These are phyloP conservation scores for Taphrina pruni DNA, from an alignment of 1,139 yeast genomes.

Conservation along the genomic window DNA sequence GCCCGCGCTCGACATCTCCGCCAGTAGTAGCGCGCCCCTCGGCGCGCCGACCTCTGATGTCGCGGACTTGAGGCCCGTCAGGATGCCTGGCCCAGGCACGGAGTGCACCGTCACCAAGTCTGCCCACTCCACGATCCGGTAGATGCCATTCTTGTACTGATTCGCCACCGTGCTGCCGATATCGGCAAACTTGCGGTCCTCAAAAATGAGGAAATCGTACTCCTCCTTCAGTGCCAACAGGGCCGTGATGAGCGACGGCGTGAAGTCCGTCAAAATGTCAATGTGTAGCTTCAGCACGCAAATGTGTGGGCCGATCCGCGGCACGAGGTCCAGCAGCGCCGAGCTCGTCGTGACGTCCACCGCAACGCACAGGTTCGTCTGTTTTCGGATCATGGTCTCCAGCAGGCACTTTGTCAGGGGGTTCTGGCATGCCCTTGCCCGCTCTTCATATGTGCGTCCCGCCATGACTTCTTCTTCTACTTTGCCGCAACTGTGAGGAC, in stretches of 20 bases:
- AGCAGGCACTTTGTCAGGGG: slow-evolving; percentile 81
- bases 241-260: slow-evolving; percentile 80
- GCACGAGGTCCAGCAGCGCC: slow-evolving; percentile 74
- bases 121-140: slow-evolving; percentile 89
- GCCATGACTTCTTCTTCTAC: slow-evolving; percentile 2
- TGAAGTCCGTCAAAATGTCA: slow-evolving; percentile 87
- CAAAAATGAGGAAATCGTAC: slow-evolving; percentile 86
- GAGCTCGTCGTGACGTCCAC: slow-evolving; percentile 81
- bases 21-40: slow-evolving; percentile 91
- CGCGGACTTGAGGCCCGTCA: slow-evolving; percentile 65
- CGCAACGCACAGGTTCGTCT: slow-evolving; percentile 94
- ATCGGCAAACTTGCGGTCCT: slow-evolving; percentile 97
- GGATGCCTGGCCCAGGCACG: slow-evolving; percentile 93
- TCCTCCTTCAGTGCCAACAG: slow-evolving; percentile 70
- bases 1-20: slow-evolving; percentile 92
- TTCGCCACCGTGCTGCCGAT: slow-evolving; percentile 97
- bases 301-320: slow-evolving; percentile 84
- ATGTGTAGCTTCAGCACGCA: slow-evolving; percentile 94
- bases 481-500: too few relatives aligned
- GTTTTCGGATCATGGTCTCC: slow-evolving; percentile 73
- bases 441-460: slow-evolving; percentile 61
- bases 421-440: slow-evolving; percentile 75
- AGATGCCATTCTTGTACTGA: slow-evolving; percentile 90
- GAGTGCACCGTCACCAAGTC: slow-evolving; percentile 98
- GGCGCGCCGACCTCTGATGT: slow-evolving; percentile 42